phyloP scores from a whole-genome alignment of 2,329 filamentous ascomycete species.

The Pleoardoris graminearum region DNA sequence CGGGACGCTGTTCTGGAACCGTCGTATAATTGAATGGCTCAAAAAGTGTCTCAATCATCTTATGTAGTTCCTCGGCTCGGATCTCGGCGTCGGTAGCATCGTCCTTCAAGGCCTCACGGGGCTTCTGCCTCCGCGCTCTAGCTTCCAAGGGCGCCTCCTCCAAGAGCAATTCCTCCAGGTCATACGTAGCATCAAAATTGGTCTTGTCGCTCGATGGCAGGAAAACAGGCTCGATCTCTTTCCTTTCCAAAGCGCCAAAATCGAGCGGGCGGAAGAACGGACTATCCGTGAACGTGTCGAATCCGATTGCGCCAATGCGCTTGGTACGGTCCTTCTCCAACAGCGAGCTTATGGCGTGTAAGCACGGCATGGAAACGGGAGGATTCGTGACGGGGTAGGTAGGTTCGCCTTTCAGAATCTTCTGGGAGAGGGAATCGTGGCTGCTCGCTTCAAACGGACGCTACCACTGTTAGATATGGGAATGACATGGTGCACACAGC shows the following conservation, averaged over 20 bases:
- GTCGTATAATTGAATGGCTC: constrained; percentile 93
- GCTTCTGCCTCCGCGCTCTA: constrained; percentile 88
- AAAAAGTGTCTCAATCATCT: constrained; percentile 92
- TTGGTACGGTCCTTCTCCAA: constrained; percentile 78
- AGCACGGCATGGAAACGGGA: constrained; percentile 82
- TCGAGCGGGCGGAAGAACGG: constrained; percentile 88
- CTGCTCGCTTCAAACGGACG: constrained; percentile 90
- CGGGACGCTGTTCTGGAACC: constrained; percentile 71
- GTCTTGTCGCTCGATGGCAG: constrained; percentile 95
- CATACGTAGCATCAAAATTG: constrained; percentile 98
- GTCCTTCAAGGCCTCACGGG: constrained; percentile 85
- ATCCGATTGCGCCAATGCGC: constrained; percentile 80
- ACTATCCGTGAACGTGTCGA: constrained; percentile 82
- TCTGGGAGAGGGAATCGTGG: constrained; percentile 76
- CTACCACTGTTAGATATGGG: constrained; percentile 50
- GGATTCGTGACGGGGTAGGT: constrained; percentile 92
- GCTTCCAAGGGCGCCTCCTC: constrained; percentile 96
- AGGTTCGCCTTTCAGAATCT: constrained; percentile 79
- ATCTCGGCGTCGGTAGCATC: constrained; percentile 96
- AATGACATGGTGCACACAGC: background rate
- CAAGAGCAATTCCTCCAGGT: constrained; percentile 87
- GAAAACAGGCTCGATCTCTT: constrained; percentile 89
- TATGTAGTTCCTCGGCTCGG: constrained; percentile 88
- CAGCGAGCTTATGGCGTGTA: constrained; percentile 84
- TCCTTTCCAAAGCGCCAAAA: constrained; percentile 80